Conservation (phyloP, 768 basidiomycete species). For the Lentinula aciculospora region DNA sequence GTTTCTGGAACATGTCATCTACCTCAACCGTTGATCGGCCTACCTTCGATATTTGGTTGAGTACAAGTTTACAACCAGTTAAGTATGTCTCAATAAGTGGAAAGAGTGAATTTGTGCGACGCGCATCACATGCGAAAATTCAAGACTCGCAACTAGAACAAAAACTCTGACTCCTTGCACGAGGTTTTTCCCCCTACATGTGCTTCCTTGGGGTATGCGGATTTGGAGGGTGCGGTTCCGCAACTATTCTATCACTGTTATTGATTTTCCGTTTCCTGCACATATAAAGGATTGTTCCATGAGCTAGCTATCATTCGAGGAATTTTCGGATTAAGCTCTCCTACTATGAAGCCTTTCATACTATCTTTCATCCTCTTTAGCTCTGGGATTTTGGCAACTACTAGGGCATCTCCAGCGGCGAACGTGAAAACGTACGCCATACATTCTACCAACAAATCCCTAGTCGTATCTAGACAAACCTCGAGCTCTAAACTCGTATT, state of each 20-base stretch:
- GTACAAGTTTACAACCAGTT: too few species aligned
- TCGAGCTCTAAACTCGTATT: slow-evolving; percentile 12
- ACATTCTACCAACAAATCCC: background rate
- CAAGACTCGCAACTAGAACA: background rate
- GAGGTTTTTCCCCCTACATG: background rate
- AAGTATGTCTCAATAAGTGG: background rate
- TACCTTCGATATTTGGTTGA: too few species aligned
- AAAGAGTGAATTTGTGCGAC: background rate
- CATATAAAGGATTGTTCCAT: too few species aligned
- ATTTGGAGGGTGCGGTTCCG: background rate
- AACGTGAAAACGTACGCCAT: background rate
- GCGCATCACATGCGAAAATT: too few species aligned
- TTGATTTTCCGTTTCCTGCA: background rate
- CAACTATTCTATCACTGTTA: background rate
- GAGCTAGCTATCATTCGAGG: too few species aligned
- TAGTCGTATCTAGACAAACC: background rate
- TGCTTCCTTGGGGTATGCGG: background rate
- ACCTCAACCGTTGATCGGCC: background rate
- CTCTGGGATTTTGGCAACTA: background rate
- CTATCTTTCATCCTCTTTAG: background rate
- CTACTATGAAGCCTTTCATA: background rate
- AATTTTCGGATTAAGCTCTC: too few species aligned
- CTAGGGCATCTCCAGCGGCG: background rate
- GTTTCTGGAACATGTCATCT: background rate
- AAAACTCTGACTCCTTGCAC: background rate